phyloP scores from a whole-genome alignment of 2,329 filamentous ascomycete genomes.

The Fusarium equiseti region DNA sequence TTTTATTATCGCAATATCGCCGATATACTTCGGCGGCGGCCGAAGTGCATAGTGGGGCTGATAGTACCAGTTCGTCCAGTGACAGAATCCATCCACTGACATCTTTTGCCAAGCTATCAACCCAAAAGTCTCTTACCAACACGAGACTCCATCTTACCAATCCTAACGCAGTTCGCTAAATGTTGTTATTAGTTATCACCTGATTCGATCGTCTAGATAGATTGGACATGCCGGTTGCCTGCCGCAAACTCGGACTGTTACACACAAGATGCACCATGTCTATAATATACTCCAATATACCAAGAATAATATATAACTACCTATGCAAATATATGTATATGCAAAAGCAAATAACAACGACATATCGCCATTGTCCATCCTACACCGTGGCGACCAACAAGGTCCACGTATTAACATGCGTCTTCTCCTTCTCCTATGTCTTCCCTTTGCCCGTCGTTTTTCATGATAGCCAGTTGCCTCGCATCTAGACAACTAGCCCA shows the following conservation, averaged over 20 bases:
- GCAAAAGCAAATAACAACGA: conserved; percentile 22
- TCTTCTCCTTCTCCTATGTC: conserved; percentile 15
- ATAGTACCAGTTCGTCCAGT: conserved; percentile 15
- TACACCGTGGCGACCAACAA: conserved; percentile 3
- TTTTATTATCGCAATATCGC: conserved; percentile 11
- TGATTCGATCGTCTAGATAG: not conserved
- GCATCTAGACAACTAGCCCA: conserved; percentile 9
- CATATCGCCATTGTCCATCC: conserved; percentile 12
- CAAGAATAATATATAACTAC: conserved; percentile 31
- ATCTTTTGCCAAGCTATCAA: conserved; percentile 30
- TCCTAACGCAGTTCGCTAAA: conserved; percentile 7
- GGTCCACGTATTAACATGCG: conserved; percentile 31
- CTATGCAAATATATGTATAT: conserved; percentile 39
- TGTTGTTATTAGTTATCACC: not conserved
- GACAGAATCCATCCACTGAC: conserved; percentile 11
- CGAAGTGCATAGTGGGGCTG: conserved; percentile 13
- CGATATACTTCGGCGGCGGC: conserved; percentile 29
- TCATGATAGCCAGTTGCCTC: conserved; percentile 15
- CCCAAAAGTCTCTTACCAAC: conserved; percentile 21
- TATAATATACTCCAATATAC: not conserved
- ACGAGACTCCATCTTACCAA: conserved; percentile 22
- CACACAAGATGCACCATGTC: not conserved
- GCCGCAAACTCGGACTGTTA: not conserved
- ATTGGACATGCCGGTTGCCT: not conserved
- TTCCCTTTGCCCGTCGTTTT: conserved; percentile 22